A percentile compares a stretch with the other conserved stretches of the same genome.
Conservation (phyloP, 805 yeast genomes). For the Teunomyces barrocoloradensis region DNA sequence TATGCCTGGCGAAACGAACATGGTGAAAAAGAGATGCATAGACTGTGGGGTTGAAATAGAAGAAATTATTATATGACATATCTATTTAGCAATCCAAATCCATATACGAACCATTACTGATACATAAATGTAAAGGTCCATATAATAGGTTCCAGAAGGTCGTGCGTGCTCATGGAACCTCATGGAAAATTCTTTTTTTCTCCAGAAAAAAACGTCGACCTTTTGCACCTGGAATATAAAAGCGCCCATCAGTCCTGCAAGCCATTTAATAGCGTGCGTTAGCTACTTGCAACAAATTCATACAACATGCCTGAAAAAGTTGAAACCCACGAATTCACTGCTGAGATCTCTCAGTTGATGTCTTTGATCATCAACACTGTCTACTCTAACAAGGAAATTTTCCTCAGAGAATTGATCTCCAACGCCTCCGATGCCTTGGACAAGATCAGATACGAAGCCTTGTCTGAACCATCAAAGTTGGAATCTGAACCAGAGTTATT, state of each 20-base stretch:
- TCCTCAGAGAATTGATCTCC: constrained; percentile 97
- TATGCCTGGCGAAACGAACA: constrained; percentile 35
- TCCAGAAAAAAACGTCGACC: constrained; percentile 11
- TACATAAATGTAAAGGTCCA: no score
- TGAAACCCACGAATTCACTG: constrained; percentile 96
- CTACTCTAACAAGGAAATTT: constrained; percentile 98
- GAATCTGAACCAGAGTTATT: constrained; percentile 95
- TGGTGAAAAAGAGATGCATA: constrained; percentile 59
- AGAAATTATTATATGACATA: constrained; percentile 51
- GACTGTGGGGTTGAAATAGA: constrained; percentile 85
- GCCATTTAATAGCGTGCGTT: not conserved
- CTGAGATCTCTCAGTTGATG: constrained; percentile 99
- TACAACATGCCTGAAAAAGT: constrained; percentile 26
- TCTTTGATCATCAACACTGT: constrained; percentile 99
- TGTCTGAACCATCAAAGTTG: constrained; percentile 85
- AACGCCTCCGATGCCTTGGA: constrained; percentile 99
- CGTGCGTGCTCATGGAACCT: constrained; percentile 23
- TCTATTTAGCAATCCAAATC: not conserved
- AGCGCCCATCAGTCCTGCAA: constrained; percentile 5
- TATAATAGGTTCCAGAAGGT: constrained; percentile 1
- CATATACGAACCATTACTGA: no score
- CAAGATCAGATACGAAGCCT: constrained; percentile 95
- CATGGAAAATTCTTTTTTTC: constrained; percentile 27
- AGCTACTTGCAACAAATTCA: constrained; percentile 1
- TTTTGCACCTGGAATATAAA: constrained; percentile 13